A percentile compares a stretch with the other conserved stretches of the same genome.
Conservation (phyloP, 495 filamentous ascomycete species). For the Xylaria curta region DNA sequence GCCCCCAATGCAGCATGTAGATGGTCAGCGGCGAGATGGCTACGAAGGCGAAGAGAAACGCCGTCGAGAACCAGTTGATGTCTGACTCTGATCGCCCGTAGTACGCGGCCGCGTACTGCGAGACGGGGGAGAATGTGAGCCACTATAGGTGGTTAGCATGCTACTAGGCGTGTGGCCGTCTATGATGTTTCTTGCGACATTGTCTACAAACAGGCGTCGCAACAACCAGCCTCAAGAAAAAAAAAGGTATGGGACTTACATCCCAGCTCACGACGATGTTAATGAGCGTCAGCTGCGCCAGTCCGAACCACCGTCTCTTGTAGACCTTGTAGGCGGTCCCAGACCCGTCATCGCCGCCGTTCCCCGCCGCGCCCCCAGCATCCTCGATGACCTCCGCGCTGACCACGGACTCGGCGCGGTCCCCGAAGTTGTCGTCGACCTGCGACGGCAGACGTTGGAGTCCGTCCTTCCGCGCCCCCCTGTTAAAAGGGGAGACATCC, state of each 20-base stretch:
- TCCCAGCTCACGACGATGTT: constrained; percentile 97
- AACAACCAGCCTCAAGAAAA: neutral
- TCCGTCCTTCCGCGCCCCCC: constrained; percentile 27
- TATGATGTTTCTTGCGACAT: neutral
- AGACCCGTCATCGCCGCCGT: constrained; percentile 23
- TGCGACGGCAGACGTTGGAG: constrained; percentile 33
- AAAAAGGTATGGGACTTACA: constrained; percentile 60
- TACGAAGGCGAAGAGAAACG: constrained; percentile 84
- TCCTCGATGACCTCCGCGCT: constrained; percentile 22
- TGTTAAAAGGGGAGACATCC: constrained; percentile 21
- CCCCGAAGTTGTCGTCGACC: constrained; percentile 29
- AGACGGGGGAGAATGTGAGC: constrained; percentile 91
- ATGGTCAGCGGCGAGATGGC: constrained; percentile 75
- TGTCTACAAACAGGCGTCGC: neutral
- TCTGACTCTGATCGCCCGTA: constrained; percentile 75
- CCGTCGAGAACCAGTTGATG: constrained; percentile 92
- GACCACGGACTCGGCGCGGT: neutral
- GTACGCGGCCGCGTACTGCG: constrained; percentile 74
- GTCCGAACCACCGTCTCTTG: constrained; percentile 87
- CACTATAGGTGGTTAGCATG: constrained; percentile 60
- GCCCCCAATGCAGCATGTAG: constrained; percentile 78
- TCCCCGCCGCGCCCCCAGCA: constrained; percentile 26
- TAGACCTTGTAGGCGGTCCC: constrained; percentile 73
- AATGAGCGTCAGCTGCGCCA: constrained; percentile 80
- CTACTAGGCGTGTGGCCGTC: neutral